A percentile compares a stretch with the other conserved stretches of the same genome.
phyloP scores from a whole-genome alignment of 2,329 filamentous ascomycete genomes.

The Talaromyces sp. region DNA sequence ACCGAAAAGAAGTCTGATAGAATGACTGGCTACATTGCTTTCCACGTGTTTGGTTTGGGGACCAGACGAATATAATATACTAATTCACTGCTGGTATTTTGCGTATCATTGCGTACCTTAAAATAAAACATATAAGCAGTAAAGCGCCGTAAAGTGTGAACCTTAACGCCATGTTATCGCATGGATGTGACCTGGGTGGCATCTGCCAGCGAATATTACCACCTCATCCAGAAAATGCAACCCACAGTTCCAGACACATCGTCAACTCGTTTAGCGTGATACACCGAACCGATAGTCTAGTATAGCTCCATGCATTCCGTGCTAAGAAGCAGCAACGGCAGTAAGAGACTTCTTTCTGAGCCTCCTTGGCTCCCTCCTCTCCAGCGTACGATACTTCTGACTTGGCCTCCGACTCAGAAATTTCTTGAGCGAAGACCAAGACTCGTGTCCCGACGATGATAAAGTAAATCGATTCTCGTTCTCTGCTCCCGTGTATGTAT shows the following conservation, averaged over 20 bases:
- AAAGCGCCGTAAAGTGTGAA: neutral
- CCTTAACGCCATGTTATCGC: neutral
- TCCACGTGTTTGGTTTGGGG: neutral
- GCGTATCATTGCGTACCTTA: neutral
- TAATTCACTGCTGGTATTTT: neutral
- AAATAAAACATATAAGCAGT: neutral
- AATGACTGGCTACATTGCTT: neutral
- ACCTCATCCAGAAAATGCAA: neutral
- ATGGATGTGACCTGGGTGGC: neutral
- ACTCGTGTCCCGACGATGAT: neutral
- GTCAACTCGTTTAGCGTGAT: neutral
- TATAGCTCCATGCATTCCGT: neutral
- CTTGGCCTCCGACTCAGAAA: slow-evolving; percentile 28
- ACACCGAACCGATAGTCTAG: too few relatives aligned
- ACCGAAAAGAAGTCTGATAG: neutral
- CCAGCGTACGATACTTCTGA: slow-evolving; percentile 30
- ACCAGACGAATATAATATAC: slow-evolving; percentile 8
- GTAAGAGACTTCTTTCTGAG: slow-evolving; percentile 27
- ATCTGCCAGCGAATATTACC: slow-evolving; percentile 4
- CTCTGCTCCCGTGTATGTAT: slow-evolving; percentile 9
- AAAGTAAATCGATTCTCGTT: neutral
- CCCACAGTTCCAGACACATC: neutral
- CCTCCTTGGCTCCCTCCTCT: slow-evolving; percentile 30
- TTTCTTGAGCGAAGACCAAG: slow-evolving; percentile 26
- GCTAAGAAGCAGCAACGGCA: neutral